Evolutionary conservation across 768 basidiomycete species (phyloP), one percentile per base, ranked within the genome.

Genomic region (Phanerodontia chrysosporium): DNA sequence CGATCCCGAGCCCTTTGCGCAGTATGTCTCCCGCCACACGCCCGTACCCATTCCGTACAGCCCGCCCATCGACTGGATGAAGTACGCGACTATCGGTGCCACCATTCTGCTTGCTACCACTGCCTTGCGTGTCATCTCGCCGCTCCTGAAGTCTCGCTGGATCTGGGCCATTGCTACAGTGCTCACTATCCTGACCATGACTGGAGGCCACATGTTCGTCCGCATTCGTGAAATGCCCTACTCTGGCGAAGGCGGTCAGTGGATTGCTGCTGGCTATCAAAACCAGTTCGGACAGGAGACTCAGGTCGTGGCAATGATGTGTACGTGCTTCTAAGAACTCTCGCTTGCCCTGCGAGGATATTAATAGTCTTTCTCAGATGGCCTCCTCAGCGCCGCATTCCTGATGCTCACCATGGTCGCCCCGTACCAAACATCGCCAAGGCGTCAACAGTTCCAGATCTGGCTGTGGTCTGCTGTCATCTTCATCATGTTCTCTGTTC

Each of bases 141-240:
- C 89, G 28, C 73, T 91, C 56, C 70, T 95, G 28, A 73, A 80
- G 62, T 89, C 78, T 64, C 86, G 87, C 62, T 92, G 90, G 90
- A 74, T 81, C 2, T 94, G 92, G 91, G 90, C 89, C 6, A 66
- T 76, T 24, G 79, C 78, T 42, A 81, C 86, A 28, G 57, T 87
- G 42, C 69, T 83, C 27, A 81, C 85, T 9, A 87, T 92, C 21
- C 73, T 89, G 29, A 74, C 92, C 65, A 96, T 98, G 87, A 95
- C 86, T 22, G 86, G 89, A 9, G 97, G 97, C 8, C 90, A 85
- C 78, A 99, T 99, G 97, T 99, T 96, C 75, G 90, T 90, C 59
- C 89, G 88, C 63, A 99, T 99, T 65, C 87, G 96, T 62, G 80
- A 80, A 30, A 80, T 80, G 49, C 95, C 93, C 2, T 93, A 83